Percentiles rank a stretch among this genome's conserved stretches.
phyloP scores from a whole-genome alignment of 1,139 yeast genomes.

The Magnusiomyces sp. region DNA sequence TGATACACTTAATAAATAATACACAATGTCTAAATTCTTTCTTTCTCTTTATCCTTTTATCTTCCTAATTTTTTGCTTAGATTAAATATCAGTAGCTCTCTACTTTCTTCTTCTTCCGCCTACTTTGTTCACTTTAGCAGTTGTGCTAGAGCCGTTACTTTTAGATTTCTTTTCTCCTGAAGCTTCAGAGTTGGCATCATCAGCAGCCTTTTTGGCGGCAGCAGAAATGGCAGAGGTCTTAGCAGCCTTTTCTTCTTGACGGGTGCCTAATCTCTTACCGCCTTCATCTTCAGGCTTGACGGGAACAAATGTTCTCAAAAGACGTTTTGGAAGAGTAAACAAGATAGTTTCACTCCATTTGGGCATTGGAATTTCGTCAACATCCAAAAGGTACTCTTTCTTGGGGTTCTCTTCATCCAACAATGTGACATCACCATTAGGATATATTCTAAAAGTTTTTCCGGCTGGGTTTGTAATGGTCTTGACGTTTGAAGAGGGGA shows the following conservation, averaged over 20 bases:
- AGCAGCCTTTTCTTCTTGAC: constrained; percentile 1
- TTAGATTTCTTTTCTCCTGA: not conserved
- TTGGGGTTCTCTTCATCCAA: constrained; percentile 41
- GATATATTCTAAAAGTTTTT: constrained; percentile 53
- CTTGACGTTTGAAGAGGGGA: constrained; percentile 26
- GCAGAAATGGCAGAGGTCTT: constrained; percentile 1
- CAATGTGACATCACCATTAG: constrained; percentile 61
- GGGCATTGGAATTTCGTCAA: constrained; percentile 36
- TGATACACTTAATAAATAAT: too few relatives aligned
- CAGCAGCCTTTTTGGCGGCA: constrained; percentile 6
- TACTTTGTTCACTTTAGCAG: constrained; percentile 20
- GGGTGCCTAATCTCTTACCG: not conserved
- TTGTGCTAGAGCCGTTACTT: not conserved
- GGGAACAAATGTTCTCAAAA: constrained; percentile 10
- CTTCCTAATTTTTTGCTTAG: not conserved
- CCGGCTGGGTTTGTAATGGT: constrained; percentile 37
- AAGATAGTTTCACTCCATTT: constrained; percentile 50
- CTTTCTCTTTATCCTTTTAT: too few relatives aligned
- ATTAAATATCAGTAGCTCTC: not conserved
- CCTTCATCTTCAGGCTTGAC: constrained; percentile 10
- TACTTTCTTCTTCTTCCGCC: constrained; percentile 23
- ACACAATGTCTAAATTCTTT: too few relatives aligned
- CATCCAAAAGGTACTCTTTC: constrained; percentile 29
- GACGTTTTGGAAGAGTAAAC: constrained; percentile 38
- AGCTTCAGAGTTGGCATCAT: constrained; percentile 5